These are phyloP conservation scores for Flaveria bidentis DNA, from an alignment of 129 eudicot genomes.

Conservation along the genomic window DNA sequence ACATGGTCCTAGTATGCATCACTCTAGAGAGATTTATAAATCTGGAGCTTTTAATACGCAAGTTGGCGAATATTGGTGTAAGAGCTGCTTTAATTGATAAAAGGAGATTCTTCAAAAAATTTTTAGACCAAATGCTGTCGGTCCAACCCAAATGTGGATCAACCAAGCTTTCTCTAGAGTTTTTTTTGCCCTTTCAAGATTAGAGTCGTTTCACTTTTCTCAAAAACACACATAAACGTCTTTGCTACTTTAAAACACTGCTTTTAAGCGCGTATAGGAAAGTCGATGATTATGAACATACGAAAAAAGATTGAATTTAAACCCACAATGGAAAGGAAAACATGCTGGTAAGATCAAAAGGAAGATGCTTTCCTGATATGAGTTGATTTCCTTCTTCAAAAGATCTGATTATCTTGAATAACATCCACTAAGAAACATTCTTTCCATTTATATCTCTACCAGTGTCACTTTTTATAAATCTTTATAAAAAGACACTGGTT, in stretches of 20 bases:
- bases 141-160: not conserved
- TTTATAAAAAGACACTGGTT: not conserved
- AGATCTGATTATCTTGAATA: not conserved
- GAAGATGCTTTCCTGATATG: conserved; percentile 2
- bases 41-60: too few relatives aligned
- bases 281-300: not conserved
- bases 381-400: not conserved
- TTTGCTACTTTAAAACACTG: not conserved
- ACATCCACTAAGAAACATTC: not conserved
- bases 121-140: too few relatives aligned
- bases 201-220: not conserved
- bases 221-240: not conserved
- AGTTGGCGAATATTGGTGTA: too few relatives aligned
- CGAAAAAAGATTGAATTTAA: not conserved
- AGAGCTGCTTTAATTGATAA: too few relatives aligned
- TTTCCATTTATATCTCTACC: not conserved
- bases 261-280: conserved; percentile 6
- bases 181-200: not conserved
- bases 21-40: too few relatives aligned
- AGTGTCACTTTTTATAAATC: not conserved
- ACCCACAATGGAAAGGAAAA: not conserved
- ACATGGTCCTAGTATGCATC: too few relatives aligned
- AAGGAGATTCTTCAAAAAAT: too few relatives aligned
- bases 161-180: not conserved
- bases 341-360: too few relatives aligned